Evolutionary conservation across 1,284 basidiomycete genomes (phyloP).

Genomic region (Cutaneotrichosporon mucoides): DNA sequence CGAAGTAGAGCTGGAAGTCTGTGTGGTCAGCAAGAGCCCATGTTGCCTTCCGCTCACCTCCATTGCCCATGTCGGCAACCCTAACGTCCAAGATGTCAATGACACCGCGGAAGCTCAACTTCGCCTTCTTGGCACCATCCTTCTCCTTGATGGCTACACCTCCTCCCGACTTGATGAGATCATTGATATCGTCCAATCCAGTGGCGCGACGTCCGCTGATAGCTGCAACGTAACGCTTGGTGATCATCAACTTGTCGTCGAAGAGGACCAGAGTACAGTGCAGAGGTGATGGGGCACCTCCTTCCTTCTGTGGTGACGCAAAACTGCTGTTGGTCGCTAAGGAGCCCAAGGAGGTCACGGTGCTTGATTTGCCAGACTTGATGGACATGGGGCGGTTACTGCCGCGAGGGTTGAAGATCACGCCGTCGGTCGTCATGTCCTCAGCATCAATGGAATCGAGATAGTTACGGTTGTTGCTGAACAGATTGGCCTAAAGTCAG

Average conservation of each 20-base stretch:
- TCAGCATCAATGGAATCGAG: slow-evolving; percentile 93
- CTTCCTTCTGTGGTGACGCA: slow-evolving; percentile 7
- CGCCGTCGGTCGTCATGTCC: slow-evolving; percentile 61
- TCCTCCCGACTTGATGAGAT: slow-evolving; percentile 59
- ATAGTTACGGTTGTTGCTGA: slow-evolving; percentile 80
- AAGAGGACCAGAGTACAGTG: slow-evolving; percentile 92
- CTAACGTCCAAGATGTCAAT: slow-evolving; percentile 79
- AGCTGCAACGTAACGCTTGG: slow-evolving; percentile 74
- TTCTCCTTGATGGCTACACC: slow-evolving; percentile 46
- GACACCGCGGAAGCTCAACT: slow-evolving; percentile 79
- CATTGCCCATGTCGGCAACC: slow-evolving; percentile 75
- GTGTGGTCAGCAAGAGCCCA: slow-evolving; percentile 12
- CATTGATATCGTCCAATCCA: slow-evolving; percentile 80
- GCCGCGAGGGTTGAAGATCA: slow-evolving; percentile 9
- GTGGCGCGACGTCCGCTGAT: slow-evolving; percentile 69
- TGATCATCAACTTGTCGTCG: slow-evolving; percentile 88
- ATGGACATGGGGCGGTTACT: slow-evolving; percentile 25
- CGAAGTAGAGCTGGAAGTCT: slow-evolving; percentile 83
- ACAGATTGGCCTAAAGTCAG: slow-evolving; percentile 58
- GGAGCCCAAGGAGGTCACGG: slow-evolving; percentile 53
- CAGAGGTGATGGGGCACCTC: slow-evolving; percentile 47
- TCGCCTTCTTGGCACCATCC: slow-evolving; percentile 60
- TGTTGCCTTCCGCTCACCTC: slow-evolving; percentile 56
- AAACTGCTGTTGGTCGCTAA: slow-evolving; percentile 51
- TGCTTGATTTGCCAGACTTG: slow-evolving; percentile 26